Evolutionary conservation across 768 basidiomycete species (phyloP).

Genomic region (Serendipita indica): DNA sequence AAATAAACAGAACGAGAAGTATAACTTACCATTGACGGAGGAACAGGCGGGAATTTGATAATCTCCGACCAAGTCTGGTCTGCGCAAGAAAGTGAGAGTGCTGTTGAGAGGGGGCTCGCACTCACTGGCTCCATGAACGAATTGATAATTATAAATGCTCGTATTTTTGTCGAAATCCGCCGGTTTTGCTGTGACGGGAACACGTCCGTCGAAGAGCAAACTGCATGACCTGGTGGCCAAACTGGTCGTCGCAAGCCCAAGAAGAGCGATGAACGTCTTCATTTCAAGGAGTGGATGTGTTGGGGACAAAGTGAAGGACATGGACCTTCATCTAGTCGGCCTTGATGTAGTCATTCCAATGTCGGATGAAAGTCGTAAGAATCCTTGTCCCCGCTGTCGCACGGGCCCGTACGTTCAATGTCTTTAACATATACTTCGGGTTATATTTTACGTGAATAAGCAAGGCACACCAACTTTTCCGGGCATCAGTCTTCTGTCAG

Average conservation of each 20-base stretch:
- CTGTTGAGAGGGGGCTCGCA: background rate
- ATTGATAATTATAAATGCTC: slow-evolving; percentile 16
- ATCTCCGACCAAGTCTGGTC: slow-evolving; percentile 18
- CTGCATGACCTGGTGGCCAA: slow-evolving; percentile 7
- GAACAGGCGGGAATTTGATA: slow-evolving; percentile 15
- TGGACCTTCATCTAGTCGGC: background rate
- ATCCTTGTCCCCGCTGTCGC: no score
- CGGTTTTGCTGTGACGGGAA: slow-evolving; percentile 9
- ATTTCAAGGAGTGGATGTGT: background rate
- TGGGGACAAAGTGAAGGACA: background rate
- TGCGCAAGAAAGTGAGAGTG: background rate
- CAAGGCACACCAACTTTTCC: no score
- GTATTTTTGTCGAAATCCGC: slow-evolving; percentile 18
- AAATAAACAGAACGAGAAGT: background rate
- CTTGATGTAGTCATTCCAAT: background rate
- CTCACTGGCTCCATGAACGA: slow-evolving; percentile 16
- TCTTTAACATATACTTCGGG: no score
- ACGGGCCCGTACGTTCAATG: no score
- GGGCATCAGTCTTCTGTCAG: no score
- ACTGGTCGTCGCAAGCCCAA: background rate
- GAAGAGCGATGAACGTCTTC: background rate
- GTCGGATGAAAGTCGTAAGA: background rate
- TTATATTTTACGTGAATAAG: no score
- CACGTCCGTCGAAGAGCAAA: slow-evolving; percentile 16
- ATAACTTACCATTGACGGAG: slow-evolving; percentile 13